Base-by-base conservation (phyloP, 2,329 filamentous ascomycete genomes). In the Monosporascus cannonballus region DNA sequence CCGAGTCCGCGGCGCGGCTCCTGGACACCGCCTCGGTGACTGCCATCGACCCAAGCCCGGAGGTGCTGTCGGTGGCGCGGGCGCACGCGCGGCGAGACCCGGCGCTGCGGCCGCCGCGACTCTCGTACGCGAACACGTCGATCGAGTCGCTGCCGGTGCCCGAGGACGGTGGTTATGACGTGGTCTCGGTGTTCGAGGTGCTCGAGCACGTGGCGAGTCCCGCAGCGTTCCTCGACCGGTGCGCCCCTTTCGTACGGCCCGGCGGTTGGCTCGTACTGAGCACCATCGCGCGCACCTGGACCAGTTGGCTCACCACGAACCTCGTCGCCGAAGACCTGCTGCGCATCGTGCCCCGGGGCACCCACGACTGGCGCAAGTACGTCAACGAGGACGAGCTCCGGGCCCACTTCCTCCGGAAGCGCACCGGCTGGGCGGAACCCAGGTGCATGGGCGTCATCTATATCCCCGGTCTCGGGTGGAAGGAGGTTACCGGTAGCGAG, bases 311-410 rank as follows among this genome's bases (percentile, higher is more conserved):
- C 47, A 91, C 93, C 14, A 99, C 95, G 3, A 96, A 96, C 64
- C 74, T 97, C 24, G 79, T 96, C 57, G 94, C 94, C 0, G 94
- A 99, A 73, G 89, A 94, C 72, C 67, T 96, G 53, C 63, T 96
- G 67, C 78, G 89, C 5, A 90, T 97, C 56, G 94, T 99, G 52
- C 94, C 94, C 9, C 83, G 81, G 58, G 94, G 94, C 2, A 99
- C 94, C 47, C 94, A 99, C 72, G 91, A 96, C 69, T 99, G 94
- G 94, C 78, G 79, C 57, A 96, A 97, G 74, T 99, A 97, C 72
- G 86, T 99, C 60, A 94, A 96, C 66, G 88, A 89, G 58, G 76
- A 81, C 15, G 93, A 97, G 76, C 69, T 96, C 64, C 74, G 79
- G 60, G 72, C 68, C 1, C 76, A 80, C 67, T 80, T 86, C 59